Evolutionary conservation across 129 eudicot genomes (phyloP), one percentile per base, ranked within the genome.

Genomic region (Scalesia atractyloides): DNA sequence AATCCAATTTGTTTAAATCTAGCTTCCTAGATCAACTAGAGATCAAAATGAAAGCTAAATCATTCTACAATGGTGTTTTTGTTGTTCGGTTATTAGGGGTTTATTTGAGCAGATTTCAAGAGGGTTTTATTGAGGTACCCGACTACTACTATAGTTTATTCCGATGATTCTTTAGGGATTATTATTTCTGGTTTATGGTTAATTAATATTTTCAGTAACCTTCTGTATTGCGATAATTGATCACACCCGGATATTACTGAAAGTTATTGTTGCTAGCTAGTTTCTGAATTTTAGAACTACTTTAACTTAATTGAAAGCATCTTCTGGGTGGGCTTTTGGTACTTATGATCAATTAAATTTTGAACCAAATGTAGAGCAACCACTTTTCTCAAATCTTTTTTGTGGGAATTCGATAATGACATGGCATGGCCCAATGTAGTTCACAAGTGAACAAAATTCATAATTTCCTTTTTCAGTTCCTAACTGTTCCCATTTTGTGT

Each of bases 351-450:
- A 30, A 54, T 37, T 46, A 7, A n/a, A 7, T 17, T 12, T 24
- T 75, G 11, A 26, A 48, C 50, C n/a, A 11, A n/a, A 60, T 7
- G 5, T 16, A 61, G 18, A 66, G 36, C 22, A 16, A 62, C 71
- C 5, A 14, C 0, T 26, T 39, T 47, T 16, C 49, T 18, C 4
- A 26, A 41, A 2, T 44, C 20, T 26, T 41, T 16, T 56, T 12
- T 22, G 69, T 0, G 19, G 52, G 14, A n/a, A 9, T 53, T 53
- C 11, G 33, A 47, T 69, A 61, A 58, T 58, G 74, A 67, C 52
- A 64, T 58, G 17, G 18, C 43, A 58, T 72, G 53, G 37, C 75
- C 44, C 22, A 46, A 49, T 37, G 41, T 51, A 70, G 49, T 51
- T 9, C 48, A 14, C 52, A 16, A 30, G 47, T 11, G 49, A 60